Conservation (phyloP, 164 flowering plant genomes). For the Pachysandra terminalis region DNA sequence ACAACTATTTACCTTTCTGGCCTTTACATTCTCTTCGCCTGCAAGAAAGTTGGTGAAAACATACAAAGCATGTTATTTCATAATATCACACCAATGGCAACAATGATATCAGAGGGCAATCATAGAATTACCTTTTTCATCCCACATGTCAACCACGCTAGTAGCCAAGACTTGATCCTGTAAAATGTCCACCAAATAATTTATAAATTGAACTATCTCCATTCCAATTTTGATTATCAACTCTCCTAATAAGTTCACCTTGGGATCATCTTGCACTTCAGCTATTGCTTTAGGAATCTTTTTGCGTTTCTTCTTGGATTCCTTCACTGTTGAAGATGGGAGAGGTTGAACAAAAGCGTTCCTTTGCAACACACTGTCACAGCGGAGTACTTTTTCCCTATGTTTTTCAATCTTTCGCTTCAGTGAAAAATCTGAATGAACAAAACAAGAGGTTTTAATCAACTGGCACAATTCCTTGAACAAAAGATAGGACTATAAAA, state of each 20-base stretch:
- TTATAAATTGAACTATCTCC: background rate
- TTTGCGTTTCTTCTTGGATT: slow-evolving; percentile 44
- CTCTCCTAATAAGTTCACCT: slow-evolving; percentile 31
- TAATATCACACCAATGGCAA: background rate
- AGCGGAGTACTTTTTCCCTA: slow-evolving; percentile 63
- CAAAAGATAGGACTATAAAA: background rate
- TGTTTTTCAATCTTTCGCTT: slow-evolving; percentile 86
- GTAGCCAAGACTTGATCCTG: slow-evolving; percentile 37
- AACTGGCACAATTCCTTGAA: background rate
- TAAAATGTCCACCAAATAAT: slow-evolving; percentile 5
- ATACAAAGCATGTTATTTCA: background rate
- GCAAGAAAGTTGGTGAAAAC: slow-evolving; percentile 20
- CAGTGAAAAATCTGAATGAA: slow-evolving; percentile 55
- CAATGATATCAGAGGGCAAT: background rate
- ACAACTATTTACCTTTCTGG: slow-evolving; percentile 42
- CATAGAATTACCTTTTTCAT: slow-evolving; percentile 38
- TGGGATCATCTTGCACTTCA: slow-evolving; percentile 25
- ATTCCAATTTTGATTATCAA: background rate
- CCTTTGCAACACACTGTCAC: slow-evolving; percentile 60
- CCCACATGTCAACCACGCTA: slow-evolving; percentile 63
- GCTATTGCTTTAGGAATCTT: slow-evolving; percentile 21
- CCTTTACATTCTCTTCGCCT: slow-evolving; percentile 38
- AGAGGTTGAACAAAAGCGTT: slow-evolving; percentile 70
- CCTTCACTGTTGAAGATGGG: slow-evolving; percentile 60
- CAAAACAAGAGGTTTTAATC: slow-evolving; percentile 6